Conservation (phyloP, 768 basidiomycete species). For the Russula olivacea region DNA sequence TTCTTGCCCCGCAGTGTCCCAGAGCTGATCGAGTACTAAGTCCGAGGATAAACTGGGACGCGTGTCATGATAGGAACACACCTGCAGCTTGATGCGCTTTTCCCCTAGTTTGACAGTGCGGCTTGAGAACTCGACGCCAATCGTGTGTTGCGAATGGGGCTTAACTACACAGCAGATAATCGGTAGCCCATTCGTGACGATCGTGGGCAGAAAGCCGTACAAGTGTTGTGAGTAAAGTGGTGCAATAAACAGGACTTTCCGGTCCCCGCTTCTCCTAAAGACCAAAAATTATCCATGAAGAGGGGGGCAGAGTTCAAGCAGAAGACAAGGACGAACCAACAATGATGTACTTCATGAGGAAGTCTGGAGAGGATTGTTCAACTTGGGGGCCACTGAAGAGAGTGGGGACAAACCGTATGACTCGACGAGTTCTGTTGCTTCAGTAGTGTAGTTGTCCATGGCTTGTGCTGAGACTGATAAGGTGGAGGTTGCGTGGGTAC, state of each 20-base stretch:
- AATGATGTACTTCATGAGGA: conserved; percentile 97
- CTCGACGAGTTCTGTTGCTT: conserved; percentile 89
- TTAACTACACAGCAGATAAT: conserved; percentile 63
- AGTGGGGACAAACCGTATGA: conserved; percentile 64
- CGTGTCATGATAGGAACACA: conserved; percentile 32
- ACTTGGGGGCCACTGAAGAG: not conserved
- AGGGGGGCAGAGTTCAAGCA: conserved; percentile 1
- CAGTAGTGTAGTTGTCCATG: conserved; percentile 61
- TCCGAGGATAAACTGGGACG: not conserved
- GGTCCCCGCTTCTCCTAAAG: conserved; percentile 86
- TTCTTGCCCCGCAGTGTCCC: conserved; percentile 98
- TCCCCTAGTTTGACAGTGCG: conserved; percentile 89
- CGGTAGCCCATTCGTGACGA: not conserved
- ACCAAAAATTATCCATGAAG: not conserved
- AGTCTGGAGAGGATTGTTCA: conserved; percentile 51
- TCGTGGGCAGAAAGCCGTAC: conserved; percentile 43
- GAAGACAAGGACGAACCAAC: conserved; percentile 54
- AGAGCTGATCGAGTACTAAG: conserved; percentile 48
- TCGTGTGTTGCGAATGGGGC: conserved; percentile 94
- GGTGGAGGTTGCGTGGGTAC: not conserved
- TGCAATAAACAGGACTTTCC: conserved; percentile 97
- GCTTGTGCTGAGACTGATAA: conserved; percentile 34
- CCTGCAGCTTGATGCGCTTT: conserved; percentile 93
- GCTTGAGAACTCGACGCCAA: conserved; percentile 97
- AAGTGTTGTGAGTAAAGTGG: conserved; percentile 93